Conservation (phyloP, 139 green algal species). For the Tetraselmis chui region DNA sequence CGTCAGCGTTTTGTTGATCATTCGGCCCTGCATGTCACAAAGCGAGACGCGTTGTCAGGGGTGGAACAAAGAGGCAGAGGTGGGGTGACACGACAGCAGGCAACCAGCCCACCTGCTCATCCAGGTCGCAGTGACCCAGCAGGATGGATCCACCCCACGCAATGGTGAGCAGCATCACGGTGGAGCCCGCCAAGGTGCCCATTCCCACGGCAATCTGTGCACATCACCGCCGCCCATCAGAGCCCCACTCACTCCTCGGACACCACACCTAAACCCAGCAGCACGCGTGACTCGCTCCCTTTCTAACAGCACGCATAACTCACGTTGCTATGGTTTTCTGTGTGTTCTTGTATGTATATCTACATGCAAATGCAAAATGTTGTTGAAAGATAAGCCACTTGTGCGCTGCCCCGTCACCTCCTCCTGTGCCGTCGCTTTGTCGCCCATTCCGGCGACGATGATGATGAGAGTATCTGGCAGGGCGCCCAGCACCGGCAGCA, state of each 20-base stretch:
- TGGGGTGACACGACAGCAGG: no score
- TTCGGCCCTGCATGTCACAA: conserved; percentile 5
- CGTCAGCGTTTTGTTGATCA: conserved; percentile 33
- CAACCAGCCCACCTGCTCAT: conserved; percentile 9
- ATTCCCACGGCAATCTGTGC: conserved; percentile 36
- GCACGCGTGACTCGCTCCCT: no score
- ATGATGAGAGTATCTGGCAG: conserved; percentile 54
- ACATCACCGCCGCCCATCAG: no score
- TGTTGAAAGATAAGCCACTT: background rate
- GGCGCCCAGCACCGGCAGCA: conserved; percentile 51
- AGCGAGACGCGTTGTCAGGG: background rate
- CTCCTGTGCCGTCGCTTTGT: conserved; percentile 20
- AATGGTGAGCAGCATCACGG: conserved; percentile 52
- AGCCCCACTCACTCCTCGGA: no score
- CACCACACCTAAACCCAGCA: conserved; percentile 2
- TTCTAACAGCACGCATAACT: no score
- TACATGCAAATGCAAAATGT: background rate
- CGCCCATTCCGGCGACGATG: conserved; percentile 32
- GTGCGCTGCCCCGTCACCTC: conserved; percentile 32
- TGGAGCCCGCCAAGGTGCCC: conserved; percentile 51
- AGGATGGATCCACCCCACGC: conserved; percentile 40
- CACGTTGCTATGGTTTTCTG: background rate
- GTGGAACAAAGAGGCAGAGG: no score
- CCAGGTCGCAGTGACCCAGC: conserved; percentile 45
- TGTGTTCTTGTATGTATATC: background rate